Evolutionary conservation across 345 rosid species (phyloP), one percentile per base, ranked within the genome.

Genomic region (Microcos paniculata): DNA sequence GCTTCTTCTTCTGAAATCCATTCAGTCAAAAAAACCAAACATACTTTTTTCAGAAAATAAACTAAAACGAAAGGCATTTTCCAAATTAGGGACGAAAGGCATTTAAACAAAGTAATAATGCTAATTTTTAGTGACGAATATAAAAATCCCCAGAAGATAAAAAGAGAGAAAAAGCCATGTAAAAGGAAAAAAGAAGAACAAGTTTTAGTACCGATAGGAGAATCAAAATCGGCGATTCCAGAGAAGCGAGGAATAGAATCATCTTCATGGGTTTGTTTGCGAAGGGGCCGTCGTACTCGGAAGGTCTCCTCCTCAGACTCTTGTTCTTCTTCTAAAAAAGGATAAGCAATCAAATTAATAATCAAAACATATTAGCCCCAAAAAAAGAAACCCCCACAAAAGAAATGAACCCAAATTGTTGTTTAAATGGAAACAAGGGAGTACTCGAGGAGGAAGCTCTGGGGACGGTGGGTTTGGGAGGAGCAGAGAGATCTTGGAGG

Each of bases 401-500:
- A 18, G 16, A 68, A 48, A 3, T 0, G 8, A 73, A 62, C 56
- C 73, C 40, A 30, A 55, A 53, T 42, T 30, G 35, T 31, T 62
- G 72, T 1, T 19, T 56, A 59, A 63, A 68, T 6, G 13, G 26
- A 43, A 24, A 57, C 57, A 24, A 4, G 13, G 67, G 46, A 57
- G 42, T 71, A 85, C 91, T 83, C 48, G 84, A 68, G 35, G 73
- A 76, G 61, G 87, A 72, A 40, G 78, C 52, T 71, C 78, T 3
- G 9, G 69, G 30, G 0, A 80, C 35, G 13, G 79, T 43, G 13
- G 79, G 76, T 64, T 81, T 88, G 14, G 92, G 88, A 77, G 92
- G 89, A 70, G 92, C 86, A 35, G 92, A 86, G 19, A 88, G 86
- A 80, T 86, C 94, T 77, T 91, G 92, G 33, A 93, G 96, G 61